Conservation (phyloP, 305 asterid species). For the Ilex paraguariensis region DNA sequence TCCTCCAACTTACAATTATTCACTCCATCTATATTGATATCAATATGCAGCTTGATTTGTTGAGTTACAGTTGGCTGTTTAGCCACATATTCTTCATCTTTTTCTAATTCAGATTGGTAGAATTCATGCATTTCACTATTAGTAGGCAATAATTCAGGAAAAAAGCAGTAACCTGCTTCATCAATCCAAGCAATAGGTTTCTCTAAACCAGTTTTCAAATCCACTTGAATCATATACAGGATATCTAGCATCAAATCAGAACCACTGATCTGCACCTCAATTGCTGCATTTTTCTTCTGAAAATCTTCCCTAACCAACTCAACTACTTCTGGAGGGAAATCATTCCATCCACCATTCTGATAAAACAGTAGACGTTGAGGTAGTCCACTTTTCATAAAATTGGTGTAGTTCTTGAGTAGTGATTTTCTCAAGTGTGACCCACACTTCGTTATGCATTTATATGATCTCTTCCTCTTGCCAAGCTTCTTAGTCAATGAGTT, state of each 20-base stretch:
- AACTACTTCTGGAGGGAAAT: constrained; percentile 49
- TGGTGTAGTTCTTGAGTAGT: constrained; percentile 44
- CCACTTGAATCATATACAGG: constrained; percentile 68
- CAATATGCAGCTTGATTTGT: constrained; percentile 54
- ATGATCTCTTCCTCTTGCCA: constrained; percentile 61
- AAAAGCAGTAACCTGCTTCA: constrained; percentile 71
- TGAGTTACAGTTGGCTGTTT: constrained; percentile 31
- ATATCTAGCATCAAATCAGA: constrained; percentile 55
- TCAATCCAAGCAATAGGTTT: constrained; percentile 95
- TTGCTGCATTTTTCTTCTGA: constrained; percentile 43
- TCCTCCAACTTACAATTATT: constrained; percentile 40
- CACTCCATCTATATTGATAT: constrained; percentile 53
- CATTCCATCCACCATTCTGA: constrained; percentile 50
- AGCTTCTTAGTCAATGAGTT: constrained; percentile 26
- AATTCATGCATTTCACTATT: constrained; percentile 27
- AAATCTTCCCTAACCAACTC: constrained; percentile 51
- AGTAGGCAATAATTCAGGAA: constrained; percentile 60
- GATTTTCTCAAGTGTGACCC: constrained; percentile 36
- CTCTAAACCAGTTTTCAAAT: constrained; percentile 58
- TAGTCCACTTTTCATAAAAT: constrained; percentile 61
- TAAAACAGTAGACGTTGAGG: constrained; percentile 49
- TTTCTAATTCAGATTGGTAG: constrained; percentile 22
- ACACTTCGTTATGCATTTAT: constrained; percentile 27
- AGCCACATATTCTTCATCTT: constrained; percentile 24
- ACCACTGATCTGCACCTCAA: constrained; percentile 60